Base-by-base conservation (phyloP, 139 green algal species). In the Volvox reticuliferus region DNA sequence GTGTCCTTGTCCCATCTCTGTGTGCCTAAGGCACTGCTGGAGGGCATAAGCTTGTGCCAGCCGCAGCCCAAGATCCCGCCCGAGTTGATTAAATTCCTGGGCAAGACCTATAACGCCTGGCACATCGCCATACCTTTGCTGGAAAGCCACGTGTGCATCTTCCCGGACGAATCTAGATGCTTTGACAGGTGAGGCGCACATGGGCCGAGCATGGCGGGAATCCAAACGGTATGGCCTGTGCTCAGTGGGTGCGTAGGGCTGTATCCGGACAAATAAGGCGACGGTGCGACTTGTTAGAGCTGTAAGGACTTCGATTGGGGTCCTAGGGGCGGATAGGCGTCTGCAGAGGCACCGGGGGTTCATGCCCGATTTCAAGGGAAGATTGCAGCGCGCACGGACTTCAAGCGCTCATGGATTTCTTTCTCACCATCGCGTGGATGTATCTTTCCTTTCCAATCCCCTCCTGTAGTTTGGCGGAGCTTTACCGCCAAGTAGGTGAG, bases 31-130 rank as follows among this genome's bases (percentile, higher is more conserved):
- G 96, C 96, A 14, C 87, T 99, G 89, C 93, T 99, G 78, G 98
- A 99, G 88, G 96, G 95, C 87, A 99, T 99, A 82, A 96, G 93
- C 33, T 93, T 99, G 86, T 97, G 93, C 90, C 98, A 99, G 94
- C 98, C 98, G 37, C 98, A 99, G 95, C 98, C 98, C 71, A 99
- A 99, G 96, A 97, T 99, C 77, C 97, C 98, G 1, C 95, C 95
- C 3, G 98, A 99, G 95, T 96, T 99, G 50, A 99, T 99, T 91
- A 98, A 98, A 91, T 99, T 98, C 95, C 95, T 99, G 89, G 98
- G 98, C 76, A 98, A 98, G 81, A 98, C 96, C 62, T 99, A 97
- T 96, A 98, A 98, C 89, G 97, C 97, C 28, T 99, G 98, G 98
- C 98, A 99, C 93, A 98, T 98, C 65, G 97, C 98, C 71, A 98